Percentiles rank a stretch among this genome's conserved stretches.
phyloP scores from a whole-genome alignment of 805 yeast species.

The Wickerhamomyces rabaulensis region DNA sequence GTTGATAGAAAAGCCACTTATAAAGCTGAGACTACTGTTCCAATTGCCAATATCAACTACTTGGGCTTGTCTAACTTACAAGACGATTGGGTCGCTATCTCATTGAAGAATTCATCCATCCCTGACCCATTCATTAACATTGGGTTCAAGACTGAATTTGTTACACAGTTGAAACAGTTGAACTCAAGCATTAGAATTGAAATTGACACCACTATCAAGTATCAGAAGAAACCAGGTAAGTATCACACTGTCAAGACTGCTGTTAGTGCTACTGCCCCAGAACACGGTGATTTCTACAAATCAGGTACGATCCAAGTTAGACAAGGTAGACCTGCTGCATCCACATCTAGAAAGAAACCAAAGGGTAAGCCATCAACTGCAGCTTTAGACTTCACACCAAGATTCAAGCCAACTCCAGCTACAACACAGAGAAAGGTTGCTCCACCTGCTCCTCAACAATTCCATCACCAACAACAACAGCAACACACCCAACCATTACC shows the following conservation, averaged over 20 bases:
- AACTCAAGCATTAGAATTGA: slow-evolving; percentile 54
- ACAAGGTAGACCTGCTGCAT: slow-evolving; percentile 69
- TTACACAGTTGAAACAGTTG: slow-evolving; percentile 64
- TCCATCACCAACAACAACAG: slow-evolving; percentile 11
- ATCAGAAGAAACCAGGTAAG: slow-evolving; percentile 88
- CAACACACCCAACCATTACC: slow-evolving; percentile 5
- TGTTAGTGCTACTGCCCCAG: slow-evolving; percentile 58
- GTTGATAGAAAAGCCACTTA: slow-evolving; percentile 57
- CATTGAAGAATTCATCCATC: slow-evolving; percentile 30
- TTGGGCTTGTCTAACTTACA: slow-evolving; percentile 70
- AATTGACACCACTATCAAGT: slow-evolving; percentile 68
- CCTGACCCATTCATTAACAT: slow-evolving; percentile 82
- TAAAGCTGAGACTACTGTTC: slow-evolving; percentile 57
- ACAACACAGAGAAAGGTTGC: slow-evolving; percentile 21
- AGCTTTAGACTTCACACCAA: slow-evolving; percentile 26
- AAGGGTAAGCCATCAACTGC: slow-evolving; percentile 36
- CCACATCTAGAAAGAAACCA: slow-evolving; percentile 73
- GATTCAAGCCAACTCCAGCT: slow-evolving; percentile 11
- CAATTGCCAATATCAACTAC: slow-evolving; percentile 52
- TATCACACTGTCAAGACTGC: slow-evolving; percentile 67
- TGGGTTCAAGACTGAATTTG: slow-evolving; percentile 83
- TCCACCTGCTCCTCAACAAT: slow-evolving; percentile 25
- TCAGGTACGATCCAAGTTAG: slow-evolving; percentile 81
- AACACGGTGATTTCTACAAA: slow-evolving; percentile 70
- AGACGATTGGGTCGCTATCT: slow-evolving; percentile 86